A percentile compares a stretch with the other conserved stretches of the same genome.
These are phyloP conservation scores for Sonneratia alba DNA, from an alignment of 345 rosid species.

Conservation along the genomic window DNA sequence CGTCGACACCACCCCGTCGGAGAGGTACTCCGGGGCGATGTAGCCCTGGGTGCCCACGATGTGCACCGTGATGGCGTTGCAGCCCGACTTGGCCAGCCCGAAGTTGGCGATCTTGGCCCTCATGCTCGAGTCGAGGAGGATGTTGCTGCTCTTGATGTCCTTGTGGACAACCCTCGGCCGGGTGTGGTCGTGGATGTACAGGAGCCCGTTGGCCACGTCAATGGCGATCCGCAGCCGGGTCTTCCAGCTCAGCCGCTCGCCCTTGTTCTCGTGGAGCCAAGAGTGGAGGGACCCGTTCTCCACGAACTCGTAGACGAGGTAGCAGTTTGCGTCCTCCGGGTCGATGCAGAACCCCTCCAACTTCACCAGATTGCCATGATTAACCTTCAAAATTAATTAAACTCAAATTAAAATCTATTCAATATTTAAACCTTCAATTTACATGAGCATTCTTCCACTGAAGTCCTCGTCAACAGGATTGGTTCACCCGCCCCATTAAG, in stretches of 20 bases:
- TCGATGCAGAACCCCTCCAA: slow-evolving; percentile 64
- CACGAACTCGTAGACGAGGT: slow-evolving; percentile 47
- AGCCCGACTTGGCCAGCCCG: slow-evolving; percentile 66
- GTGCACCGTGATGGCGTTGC: slow-evolving; percentile 71
- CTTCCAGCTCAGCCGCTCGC: slow-evolving; percentile 36
- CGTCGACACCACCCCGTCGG: slow-evolving; percentile 55
- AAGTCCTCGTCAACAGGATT: neutral
- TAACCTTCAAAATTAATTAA: slow-evolving; percentile 29
- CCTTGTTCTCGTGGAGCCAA: slow-evolving; percentile 34
- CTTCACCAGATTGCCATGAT: slow-evolving; percentile 66
- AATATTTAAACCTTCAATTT: neutral
- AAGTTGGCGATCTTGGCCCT: slow-evolving; percentile 66
- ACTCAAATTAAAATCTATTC: neutral
- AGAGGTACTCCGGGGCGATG: slow-evolving; percentile 56
- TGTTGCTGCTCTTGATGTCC: slow-evolving; percentile 60
- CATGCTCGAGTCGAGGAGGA: slow-evolving; percentile 49
- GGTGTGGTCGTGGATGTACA: slow-evolving; percentile 68
- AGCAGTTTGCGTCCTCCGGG: slow-evolving; percentile 46
- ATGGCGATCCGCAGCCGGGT: slow-evolving; percentile 39
- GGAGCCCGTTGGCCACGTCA: slow-evolving; percentile 63
- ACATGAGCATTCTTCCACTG: neutral
- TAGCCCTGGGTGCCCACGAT: slow-evolving; percentile 72
- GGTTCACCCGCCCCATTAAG: neutral
- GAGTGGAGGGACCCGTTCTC: slow-evolving; percentile 51
- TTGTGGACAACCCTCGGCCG: slow-evolving; percentile 59